These are phyloP conservation scores for Lolium perenne DNA, from an alignment of 176 grass and related monocot species.

Conservation along the genomic window DNA sequence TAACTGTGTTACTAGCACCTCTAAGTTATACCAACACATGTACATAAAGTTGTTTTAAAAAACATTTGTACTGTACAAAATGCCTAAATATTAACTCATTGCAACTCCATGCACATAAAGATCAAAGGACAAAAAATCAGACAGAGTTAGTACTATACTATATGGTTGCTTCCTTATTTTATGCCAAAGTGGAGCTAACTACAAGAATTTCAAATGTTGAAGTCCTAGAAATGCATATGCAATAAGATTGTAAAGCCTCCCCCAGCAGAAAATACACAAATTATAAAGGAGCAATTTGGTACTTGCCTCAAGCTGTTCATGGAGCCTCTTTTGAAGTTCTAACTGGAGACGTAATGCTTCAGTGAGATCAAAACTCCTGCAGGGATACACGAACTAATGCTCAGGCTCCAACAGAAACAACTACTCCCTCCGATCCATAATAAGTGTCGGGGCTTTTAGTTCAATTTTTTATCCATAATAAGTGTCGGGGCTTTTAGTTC, in stretches of 20 bases:
- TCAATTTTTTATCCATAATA: too few relatives aligned
- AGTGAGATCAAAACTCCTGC: constrained; percentile 82
- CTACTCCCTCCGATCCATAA: background rate
- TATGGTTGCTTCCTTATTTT: constrained; percentile 23
- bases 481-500: too few relatives aligned
- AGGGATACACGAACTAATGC: constrained; percentile 43
- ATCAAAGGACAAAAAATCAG: background rate
- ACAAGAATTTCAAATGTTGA: constrained; percentile 1
- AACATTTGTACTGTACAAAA: constrained; percentile 32
- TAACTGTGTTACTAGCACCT: background rate
- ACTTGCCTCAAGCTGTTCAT: constrained; percentile 96
- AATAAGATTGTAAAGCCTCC: background rate
- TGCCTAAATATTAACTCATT: background rate
- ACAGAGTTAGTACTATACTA: background rate
- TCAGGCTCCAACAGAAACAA: constrained; percentile 14
- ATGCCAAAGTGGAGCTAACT: constrained; percentile 16
- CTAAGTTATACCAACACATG: constrained; percentile 9
- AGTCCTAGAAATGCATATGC: background rate
- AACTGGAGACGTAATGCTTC: constrained; percentile 93
- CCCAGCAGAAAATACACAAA: background rate
- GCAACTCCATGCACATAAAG: background rate
- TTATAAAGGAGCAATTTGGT: constrained; percentile 23
- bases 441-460: too few relatives aligned
- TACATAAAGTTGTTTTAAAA: constrained; percentile 4
- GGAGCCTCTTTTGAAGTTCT: constrained; percentile 95